Evolutionary conservation across 2,329 filamentous ascomycete species (phyloP), one percentile per base, ranked within the genome.

Genomic region (Cadophora sp.): DNA sequence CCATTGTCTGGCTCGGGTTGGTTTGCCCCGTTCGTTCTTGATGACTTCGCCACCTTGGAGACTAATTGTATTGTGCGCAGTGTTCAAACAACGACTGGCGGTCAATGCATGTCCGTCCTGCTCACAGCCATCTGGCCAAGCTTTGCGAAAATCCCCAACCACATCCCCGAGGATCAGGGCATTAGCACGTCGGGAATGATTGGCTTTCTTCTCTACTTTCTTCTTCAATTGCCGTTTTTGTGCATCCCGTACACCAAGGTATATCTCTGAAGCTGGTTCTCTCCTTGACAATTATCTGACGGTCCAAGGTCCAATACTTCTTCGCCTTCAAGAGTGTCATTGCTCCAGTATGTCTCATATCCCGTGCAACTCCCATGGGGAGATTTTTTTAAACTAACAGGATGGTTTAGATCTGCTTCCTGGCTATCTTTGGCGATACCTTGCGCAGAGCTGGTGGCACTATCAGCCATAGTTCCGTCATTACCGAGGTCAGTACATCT

Each of bases 61-160:
- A 33, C 55, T 66, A 55, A 66, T 13, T 53, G 22, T 61, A 76
- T 13, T 53, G 22, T 61, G 75, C 1, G 16, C 76, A 41, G 88
- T 0, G 89, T 91, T 56, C 87, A 91, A 71, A 87, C 85, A 48
- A 86, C 87, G 67, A 89, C 89, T 69, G 88, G 89, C 0, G 87
- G 84, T 0, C 84, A 85, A 56, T 79, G 78, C 71, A 77, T 82
- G 39, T 80, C 79, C 0, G 77, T 80, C 65, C 81, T 84, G 72
- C 73, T 84, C 33, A 76, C 74, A 3, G 79, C 82, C 13, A 80
- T 82, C 61, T 88, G 85, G 83, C 87, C 87, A 0, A 84, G 81
- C 11, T 89, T 86, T 70, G 76, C 81, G 1, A 79, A 79, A 0
- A 79, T 88, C 13, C 79, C 81, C 0, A 89, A 89, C 70, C 77